A percentile compares a stretch with the other conserved stretches of the same genome.
These are phyloP conservation scores for Aspergillus sp. DNA, from an alignment of 2,329 filamentous ascomycete species.

Conservation along the genomic window DNA sequence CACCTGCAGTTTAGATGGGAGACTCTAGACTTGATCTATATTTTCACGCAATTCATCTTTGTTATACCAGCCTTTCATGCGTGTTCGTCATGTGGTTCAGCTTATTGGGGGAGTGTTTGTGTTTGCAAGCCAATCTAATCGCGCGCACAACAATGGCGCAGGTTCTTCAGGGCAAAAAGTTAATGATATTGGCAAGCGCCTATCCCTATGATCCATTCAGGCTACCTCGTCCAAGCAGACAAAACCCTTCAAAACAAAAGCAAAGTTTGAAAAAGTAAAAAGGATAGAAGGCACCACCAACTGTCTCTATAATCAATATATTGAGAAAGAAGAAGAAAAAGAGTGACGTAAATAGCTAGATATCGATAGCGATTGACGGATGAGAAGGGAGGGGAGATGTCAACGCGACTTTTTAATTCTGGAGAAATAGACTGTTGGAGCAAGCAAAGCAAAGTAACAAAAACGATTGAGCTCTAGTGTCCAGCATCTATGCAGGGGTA, in stretches of 20 bases:
- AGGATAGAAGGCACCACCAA: background rate
- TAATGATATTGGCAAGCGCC: background rate
- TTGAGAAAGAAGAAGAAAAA: background rate
- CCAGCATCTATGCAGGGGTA: conserved; percentile 25
- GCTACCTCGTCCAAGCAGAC: background rate
- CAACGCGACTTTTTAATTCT: background rate
- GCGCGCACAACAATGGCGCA: background rate
- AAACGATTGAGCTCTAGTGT: conserved; percentile 11
- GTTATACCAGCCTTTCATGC: conserved; percentile 6
- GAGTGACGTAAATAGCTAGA: no score
- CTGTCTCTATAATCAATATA: background rate
- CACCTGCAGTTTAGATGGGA: conserved; percentile 19
- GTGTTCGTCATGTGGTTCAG: background rate
- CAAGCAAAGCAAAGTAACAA: background rate
- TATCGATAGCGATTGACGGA: background rate
- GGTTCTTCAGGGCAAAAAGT: background rate
- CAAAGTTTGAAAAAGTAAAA: no score
- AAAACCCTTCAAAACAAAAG: background rate
- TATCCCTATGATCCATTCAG: background rate
- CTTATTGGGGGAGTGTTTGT: background rate
- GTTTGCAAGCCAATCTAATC: background rate
- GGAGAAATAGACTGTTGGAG: background rate
- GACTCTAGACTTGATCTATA: conserved; percentile 17
- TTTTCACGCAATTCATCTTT: conserved; percentile 18
- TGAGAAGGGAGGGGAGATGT: background rate